Conservation (phyloP, 768 basidiomycete genomes). For the Pleurotus sapidus region DNA sequence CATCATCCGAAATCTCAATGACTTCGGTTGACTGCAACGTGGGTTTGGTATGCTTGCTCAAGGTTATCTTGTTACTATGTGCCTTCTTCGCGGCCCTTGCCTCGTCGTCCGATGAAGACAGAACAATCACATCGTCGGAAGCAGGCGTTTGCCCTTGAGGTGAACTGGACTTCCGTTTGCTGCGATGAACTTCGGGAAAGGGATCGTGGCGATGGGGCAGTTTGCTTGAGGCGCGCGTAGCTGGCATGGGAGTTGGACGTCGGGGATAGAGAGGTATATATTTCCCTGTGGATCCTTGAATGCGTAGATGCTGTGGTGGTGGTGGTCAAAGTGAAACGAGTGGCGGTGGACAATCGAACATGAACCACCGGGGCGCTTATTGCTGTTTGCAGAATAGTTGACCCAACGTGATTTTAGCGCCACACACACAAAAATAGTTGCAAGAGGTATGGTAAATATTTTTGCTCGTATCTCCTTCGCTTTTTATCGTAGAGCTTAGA, state of each 20-base stretch:
- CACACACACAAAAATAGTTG: no score
- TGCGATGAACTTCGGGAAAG: background rate
- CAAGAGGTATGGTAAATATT: no score
- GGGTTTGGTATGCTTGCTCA: background rate
- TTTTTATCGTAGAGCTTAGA: no score
- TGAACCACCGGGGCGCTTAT: no score
- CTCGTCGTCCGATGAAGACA: background rate
- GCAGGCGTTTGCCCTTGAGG: background rate
- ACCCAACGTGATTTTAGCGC: no score
- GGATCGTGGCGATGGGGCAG: constrained; percentile 6
- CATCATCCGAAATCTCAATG: constrained; percentile 46
- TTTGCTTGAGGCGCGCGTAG: constrained; percentile 20
- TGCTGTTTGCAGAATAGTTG: no score
- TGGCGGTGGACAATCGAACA: no score
- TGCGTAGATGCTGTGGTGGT: background rate
- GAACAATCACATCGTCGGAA: background rate
- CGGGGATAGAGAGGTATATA: background rate
- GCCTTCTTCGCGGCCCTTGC: background rate
- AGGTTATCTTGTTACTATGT: no score
- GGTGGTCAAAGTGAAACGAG: background rate
- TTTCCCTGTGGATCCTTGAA: background rate
- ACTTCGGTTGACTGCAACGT: constrained; percentile 15
- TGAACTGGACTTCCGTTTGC: background rate
- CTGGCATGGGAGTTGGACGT: constrained; percentile 21
- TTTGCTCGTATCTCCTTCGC: no score